phyloP scores from a whole-genome alignment of 1,284 basidiomycete species.

The Vanrija sp. region DNA sequence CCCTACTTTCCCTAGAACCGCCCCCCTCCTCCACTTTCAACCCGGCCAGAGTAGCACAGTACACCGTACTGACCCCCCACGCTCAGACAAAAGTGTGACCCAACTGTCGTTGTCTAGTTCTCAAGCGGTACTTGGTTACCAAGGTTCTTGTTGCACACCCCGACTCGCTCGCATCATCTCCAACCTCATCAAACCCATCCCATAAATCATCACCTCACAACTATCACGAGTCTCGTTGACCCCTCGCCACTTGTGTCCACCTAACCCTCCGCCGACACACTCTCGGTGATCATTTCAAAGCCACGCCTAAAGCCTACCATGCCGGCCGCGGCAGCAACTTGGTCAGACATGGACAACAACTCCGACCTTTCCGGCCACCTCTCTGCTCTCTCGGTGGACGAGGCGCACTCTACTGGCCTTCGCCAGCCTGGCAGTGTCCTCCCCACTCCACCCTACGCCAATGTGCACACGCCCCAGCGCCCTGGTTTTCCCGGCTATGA shows the following conservation, averaged over 20 bases:
- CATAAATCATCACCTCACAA: neutral
- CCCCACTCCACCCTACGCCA: conserved; percentile 1
- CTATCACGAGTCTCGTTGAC: no score
- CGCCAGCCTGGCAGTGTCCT: neutral
- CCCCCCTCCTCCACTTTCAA: neutral
- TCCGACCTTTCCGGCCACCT: conserved; percentile 7
- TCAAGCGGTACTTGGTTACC: no score
- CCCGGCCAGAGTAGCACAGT: no score
- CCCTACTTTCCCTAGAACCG: neutral
- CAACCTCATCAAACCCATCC: neutral
- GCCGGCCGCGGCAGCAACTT: conserved; percentile 4
- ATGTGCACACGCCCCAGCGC: conserved; percentile 9
- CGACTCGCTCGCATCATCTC: neutral
- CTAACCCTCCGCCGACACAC: no score
- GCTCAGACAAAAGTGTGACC: no score
- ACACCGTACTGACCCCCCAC: no score
- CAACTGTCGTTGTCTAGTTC: no score
- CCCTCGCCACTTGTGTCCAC: no score
- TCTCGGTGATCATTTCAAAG: neutral
- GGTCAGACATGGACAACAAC: neutral
- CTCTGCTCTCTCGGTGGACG: conserved; percentile 9
- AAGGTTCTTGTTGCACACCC: no score
- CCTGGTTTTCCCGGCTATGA: conserved; percentile 7
- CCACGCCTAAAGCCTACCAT: neutral
- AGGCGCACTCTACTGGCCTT: neutral